Evolutionary conservation across 176 grass and related monocot species (phyloP).

Genomic region (Saccharum officinarum): DNA sequence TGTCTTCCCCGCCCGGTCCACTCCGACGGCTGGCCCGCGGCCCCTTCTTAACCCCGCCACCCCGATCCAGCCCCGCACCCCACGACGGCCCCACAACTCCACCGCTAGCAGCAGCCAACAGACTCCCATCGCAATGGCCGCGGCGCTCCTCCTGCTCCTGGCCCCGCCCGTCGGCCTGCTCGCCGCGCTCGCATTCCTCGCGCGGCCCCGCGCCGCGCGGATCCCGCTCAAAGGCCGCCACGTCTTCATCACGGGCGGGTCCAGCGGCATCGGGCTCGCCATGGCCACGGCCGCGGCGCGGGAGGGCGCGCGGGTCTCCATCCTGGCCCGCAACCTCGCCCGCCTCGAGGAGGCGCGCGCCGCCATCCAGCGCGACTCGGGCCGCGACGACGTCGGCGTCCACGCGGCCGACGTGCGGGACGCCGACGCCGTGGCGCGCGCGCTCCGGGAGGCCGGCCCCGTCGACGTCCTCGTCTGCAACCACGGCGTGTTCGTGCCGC

Average conservation of each 20-base stretch:
- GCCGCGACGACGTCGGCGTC: conserved; percentile 41
- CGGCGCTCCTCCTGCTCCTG: conserved; percentile 41
- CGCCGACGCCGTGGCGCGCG: conserved; percentile 51
- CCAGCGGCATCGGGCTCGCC: conserved; percentile 85
- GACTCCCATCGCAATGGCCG: conserved; percentile 16
- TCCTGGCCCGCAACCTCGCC: conserved; percentile 64
- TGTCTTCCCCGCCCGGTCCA: conserved; percentile 9
- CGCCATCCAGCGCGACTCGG: conserved; percentile 58
- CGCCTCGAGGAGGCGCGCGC: conserved; percentile 67
- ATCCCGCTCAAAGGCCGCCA: conserved; percentile 70
- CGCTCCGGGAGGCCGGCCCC: conserved; percentile 51
- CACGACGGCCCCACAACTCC: not conserved
- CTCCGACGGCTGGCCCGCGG: conserved; percentile 21
- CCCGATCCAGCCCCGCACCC: not conserved
- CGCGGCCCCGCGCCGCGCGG: conserved; percentile 47
- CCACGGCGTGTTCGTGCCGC: conserved; percentile 84
- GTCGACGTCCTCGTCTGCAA: conserved; percentile 91
- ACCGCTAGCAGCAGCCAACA: not conserved
- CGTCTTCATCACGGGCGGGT: conserved; percentile 86
- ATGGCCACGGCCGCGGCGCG: conserved; percentile 72
- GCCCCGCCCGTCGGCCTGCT: conserved; percentile 39
- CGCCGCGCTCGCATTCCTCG: conserved; percentile 59
- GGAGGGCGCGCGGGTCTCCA: conserved; percentile 90
- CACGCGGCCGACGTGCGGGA: conserved; percentile 76
- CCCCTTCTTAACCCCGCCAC: conserved; percentile 1